A percentile compares a stretch with the other conserved stretches of the same genome.
phyloP scores from a whole-genome alignment of 345 rosid genomes.

The Lepidium aucheri region DNA sequence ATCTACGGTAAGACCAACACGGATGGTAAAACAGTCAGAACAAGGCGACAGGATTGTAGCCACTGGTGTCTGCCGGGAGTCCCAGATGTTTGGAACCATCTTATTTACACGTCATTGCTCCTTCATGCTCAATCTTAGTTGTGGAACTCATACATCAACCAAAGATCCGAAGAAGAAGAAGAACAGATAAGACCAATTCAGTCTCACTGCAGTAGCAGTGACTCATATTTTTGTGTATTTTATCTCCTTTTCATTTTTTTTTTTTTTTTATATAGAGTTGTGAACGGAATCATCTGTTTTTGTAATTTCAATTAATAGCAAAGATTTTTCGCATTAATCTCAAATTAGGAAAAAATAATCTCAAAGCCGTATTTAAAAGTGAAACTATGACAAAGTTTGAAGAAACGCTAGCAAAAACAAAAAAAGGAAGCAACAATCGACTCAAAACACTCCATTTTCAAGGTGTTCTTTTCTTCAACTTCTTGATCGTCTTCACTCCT shows the following conservation, averaged over 20 bases:
- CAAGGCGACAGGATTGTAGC: slow-evolving; percentile 77
- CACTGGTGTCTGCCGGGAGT: slow-evolving; percentile 98
- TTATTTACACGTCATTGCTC: slow-evolving; percentile 59
- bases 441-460: neutral
- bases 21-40: slow-evolving; percentile 33
- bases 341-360: slow-evolving; percentile 9
- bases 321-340: neutral
- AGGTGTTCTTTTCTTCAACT: slow-evolving; percentile 44
- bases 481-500: slow-evolving; percentile 44
- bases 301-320: neutral
- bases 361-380: neutral
- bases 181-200: neutral
- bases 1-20: slow-evolving; percentile 51
- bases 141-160: neutral
- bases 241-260: neutral
- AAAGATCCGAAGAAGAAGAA: neutral
- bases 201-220: neutral
- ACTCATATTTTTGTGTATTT: neutral
- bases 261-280: neutral
- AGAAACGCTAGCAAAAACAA: neutral
- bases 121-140: slow-evolving; percentile 21
- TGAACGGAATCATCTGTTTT: neutral
- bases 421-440: neutral
- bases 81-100: slow-evolving; percentile 94
- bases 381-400: slow-evolving; percentile 9